A percentile compares a stretch with the other conserved stretches of the same genome.
Evolutionary conservation across 2,329 filamentous ascomycete species (phyloP).

Genomic region (Venturia asperata): DNA sequence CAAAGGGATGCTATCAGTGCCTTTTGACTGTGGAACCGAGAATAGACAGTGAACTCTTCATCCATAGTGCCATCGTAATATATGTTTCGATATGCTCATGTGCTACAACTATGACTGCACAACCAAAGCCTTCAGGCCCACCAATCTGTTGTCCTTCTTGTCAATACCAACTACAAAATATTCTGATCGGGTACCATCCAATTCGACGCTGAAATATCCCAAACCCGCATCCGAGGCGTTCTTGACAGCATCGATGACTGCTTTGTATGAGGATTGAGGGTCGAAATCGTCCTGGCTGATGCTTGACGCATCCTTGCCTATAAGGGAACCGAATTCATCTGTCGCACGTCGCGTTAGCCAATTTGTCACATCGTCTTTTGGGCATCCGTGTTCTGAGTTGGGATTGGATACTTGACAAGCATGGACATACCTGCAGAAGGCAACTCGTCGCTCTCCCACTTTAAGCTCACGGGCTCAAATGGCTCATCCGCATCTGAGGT

Average conservation of each 20-base stretch:
- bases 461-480: conserved; percentile 68
- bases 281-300: conserved; percentile 68
- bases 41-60: neutral
- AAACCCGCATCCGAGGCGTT: conserved; percentile 57
- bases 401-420: neutral
- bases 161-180: conserved; percentile 72
- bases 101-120: conserved; percentile 50
- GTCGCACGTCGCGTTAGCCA: conserved; percentile 18
- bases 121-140: conserved; percentile 71
- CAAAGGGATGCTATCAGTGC: neutral
- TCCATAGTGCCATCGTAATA: neutral
- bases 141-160: conserved; percentile 50
- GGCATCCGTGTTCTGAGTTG: neutral
- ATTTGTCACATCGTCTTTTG: neutral
- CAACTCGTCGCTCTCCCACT: conserved; percentile 49
- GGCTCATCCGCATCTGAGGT: conserved; percentile 78
- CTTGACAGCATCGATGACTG: conserved; percentile 61
- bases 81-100: neutral
- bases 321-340: conserved; percentile 65
- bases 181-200: conserved; percentile 58
- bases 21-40: neutral
- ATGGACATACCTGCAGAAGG: conserved; percentile 40
- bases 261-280: conserved; percentile 59
- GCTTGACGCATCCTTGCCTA: conserved; percentile 51
- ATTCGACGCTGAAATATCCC: conserved; percentile 64